These are phyloP conservation scores for Phaeoacremonium minimum DNA, from an alignment of 2,329 filamentous ascomycete species.

Conservation along the genomic window DNA sequence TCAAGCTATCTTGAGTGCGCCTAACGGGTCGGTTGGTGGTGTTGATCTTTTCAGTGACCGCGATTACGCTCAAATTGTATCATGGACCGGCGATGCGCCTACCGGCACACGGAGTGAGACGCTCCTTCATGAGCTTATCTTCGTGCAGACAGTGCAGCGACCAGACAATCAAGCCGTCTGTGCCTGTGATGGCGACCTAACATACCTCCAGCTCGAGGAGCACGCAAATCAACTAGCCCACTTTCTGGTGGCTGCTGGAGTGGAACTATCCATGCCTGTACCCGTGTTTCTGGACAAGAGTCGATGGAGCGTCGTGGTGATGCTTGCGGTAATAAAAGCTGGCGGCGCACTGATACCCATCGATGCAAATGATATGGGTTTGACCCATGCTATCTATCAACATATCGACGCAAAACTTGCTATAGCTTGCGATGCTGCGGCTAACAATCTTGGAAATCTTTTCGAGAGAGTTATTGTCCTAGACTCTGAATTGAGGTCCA, in stretches of 20 bases:
- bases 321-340: conserved; percentile 61
- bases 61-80: conserved; percentile 49
- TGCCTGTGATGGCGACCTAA: conserved; percentile 39
- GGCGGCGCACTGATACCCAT: conserved; percentile 47
- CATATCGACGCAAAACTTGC: no score
- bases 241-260: conserved; percentile 45
- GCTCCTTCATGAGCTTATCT: conserved; percentile 40
- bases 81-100: conserved; percentile 42
- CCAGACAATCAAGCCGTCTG: conserved; percentile 35
- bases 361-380: conserved; percentile 37
- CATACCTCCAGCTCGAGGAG: conserved; percentile 32
- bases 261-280: conserved; percentile 50
- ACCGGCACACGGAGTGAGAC: conserved; percentile 32
- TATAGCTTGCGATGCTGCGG: no score
- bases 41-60: conserved; percentile 50
- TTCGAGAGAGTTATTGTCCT: conserved; percentile 32
- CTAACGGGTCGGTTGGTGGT: conserved; percentile 30
- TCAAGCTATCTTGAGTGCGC: conserved; percentile 35
- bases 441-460: no score
- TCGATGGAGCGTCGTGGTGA: conserved; percentile 61
- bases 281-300: conserved; percentile 68
- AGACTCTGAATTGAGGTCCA: conserved; percentile 13
- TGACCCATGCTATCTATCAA: no score
- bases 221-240: conserved; percentile 32
- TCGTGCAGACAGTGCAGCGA: conserved; percentile 29